These are phyloP conservation scores for Alternaria postmessia DNA, from an alignment of 2,329 filamentous ascomycete species.

Conservation along the genomic window DNA sequence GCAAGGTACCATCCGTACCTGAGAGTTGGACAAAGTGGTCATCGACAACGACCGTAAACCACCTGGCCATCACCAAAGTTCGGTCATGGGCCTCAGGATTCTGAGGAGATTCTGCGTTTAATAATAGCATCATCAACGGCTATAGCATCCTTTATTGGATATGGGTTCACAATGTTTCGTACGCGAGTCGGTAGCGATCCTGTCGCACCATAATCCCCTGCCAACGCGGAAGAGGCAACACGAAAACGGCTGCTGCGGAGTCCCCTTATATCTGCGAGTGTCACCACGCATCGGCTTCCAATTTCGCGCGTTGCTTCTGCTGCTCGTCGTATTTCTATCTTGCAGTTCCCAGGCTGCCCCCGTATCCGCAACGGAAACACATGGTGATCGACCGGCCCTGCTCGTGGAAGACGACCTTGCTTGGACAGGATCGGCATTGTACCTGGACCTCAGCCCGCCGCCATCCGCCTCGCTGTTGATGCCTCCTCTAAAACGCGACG, in stretches of 20 bases:
- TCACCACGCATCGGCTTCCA: slow-evolving; percentile 17
- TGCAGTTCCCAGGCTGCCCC: slow-evolving; percentile 39
- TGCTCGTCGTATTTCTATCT: slow-evolving; percentile 37
- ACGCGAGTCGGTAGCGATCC: slow-evolving; percentile 32
- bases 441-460: slow-evolving; percentile 42
- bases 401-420: slow-evolving; percentile 34
- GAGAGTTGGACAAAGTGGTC: slow-evolving; percentile 2
- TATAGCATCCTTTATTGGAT: slow-evolving; percentile 20
- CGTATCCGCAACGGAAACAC: slow-evolving; percentile 33
- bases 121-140: slow-evolving; percentile 24
- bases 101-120: slow-evolving; percentile 20
- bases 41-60: background rate
- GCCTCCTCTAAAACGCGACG: slow-evolving; percentile 40
- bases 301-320: slow-evolving; percentile 30
- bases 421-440: slow-evolving; percentile 42
- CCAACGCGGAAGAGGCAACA: slow-evolving; percentile 29
- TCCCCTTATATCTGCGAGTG: slow-evolving; percentile 28
- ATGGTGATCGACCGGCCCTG: slow-evolving; percentile 46
- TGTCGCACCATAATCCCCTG: slow-evolving; percentile 47
- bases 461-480: slow-evolving; percentile 41
- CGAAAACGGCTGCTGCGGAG: slow-evolving; percentile 29
- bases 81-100: slow-evolving; percentile 34
- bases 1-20: slow-evolving; percentile 29
- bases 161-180: slow-evolving; percentile 29
- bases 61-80: slow-evolving; percentile 1